These are phyloP conservation scores for Fusarium poae DNA, from an alignment of 2,329 filamentous ascomycete species.

Conservation along the genomic window DNA sequence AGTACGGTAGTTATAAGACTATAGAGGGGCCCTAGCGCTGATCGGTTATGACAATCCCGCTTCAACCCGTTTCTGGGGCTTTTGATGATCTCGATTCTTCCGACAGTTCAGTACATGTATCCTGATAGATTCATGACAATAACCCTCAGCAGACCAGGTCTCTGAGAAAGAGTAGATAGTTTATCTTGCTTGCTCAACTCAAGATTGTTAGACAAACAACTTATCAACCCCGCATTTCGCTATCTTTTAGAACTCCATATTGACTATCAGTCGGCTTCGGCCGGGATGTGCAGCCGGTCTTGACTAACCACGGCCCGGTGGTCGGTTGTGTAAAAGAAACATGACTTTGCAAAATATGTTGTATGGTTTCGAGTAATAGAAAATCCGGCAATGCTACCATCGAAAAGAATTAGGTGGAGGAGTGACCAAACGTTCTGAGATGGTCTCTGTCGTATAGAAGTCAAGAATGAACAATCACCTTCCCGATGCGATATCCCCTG, in stretches of 20 bases:
- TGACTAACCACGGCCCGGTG: constrained; percentile 55
- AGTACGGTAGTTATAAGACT: neutral
- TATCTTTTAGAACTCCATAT: constrained; percentile 52
- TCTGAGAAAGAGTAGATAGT: neutral
- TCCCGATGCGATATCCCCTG: neutral
- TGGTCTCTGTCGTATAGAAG: too few species aligned
- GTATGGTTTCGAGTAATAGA: neutral
- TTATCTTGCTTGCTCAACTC: constrained; percentile 10
- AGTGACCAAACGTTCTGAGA: neutral
- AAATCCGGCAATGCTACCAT: too few species aligned
- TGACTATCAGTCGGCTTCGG: constrained; percentile 14
- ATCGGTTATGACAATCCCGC: neutral
- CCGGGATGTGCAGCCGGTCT: constrained; percentile 20
- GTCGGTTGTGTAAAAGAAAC: neutral
- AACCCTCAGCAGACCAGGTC: too few species aligned
- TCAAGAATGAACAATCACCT: neutral
- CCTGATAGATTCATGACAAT: neutral
- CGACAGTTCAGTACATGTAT: neutral
- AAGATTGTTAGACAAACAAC: constrained; percentile 8
- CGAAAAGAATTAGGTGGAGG: neutral
- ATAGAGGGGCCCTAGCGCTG: neutral
- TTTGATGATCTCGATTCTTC: neutral
- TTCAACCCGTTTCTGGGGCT: neutral
- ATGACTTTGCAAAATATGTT: too few species aligned
- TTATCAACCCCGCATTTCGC: constrained; percentile 39